Evolutionary conservation across 768 basidiomycete genomes (phyloP), one percentile per base, ranked within the genome.

Genomic region (Mycena capillaripes): DNA sequence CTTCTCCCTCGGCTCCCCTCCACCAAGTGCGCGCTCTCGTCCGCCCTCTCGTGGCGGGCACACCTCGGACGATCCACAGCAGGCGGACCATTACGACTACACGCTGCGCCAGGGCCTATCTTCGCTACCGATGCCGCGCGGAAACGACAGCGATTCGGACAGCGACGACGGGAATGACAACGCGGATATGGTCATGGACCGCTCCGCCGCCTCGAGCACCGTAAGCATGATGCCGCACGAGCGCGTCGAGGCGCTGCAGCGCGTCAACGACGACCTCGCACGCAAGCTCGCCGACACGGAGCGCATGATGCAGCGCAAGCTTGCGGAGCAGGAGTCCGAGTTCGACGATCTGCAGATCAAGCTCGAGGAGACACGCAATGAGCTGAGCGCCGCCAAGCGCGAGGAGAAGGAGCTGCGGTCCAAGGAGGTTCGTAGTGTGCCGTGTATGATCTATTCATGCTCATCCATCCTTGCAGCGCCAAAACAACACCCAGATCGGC

Each of bases 341-440:
- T 81, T 97, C 32, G 93, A 95, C 75, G 94, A 96, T 69, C 88
- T 95, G 82, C 92, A 97, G 77, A 82, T 82, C 4, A 86, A 89
- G 34, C 79, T 97, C 68, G 97, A 98, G 68, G 95, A 98, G 78
- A 81, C 93, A 70, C 85, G 88, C 73, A 89, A 85, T 16, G 97
- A 98, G 80, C 84, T 98, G 10, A 91, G 86, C 17, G 88, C 92
- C 8, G 92, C 93, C 6, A 94, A 95, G 80, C 89, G 95, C 46
- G 96, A 98, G 77, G 97, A 98, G 82, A 98, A 98, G 83, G 97
- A 98, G 77, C 81, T 97, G 74, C 87, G 95, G 53, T 86, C 89
- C 16, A 97, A 97, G 81, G 97, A 98, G 86, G 95, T 95, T 69
- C 75, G 82, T 75, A n/a, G 25, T 48, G 66, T 42, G 8, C 66